Evolutionary conservation across 345 rosid genomes (phyloP).

Genomic region (Heritiera littoralis): DNA sequence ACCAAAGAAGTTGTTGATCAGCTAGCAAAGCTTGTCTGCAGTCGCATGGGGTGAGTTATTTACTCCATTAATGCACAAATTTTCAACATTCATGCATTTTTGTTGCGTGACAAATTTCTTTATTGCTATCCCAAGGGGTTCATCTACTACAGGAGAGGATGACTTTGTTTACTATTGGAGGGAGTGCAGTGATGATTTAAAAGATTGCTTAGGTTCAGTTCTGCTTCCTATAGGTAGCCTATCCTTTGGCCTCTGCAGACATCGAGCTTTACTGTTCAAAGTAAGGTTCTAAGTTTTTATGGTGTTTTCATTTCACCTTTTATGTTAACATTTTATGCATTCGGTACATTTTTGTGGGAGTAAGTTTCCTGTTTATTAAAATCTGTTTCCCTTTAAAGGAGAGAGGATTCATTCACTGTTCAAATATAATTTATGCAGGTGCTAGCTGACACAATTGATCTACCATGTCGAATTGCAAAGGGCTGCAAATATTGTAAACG

Average conservation of each 20-base stretch:
- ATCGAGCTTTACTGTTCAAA: conserved; percentile 93
- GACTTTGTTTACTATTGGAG: conserved; percentile 69
- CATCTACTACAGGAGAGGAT: conserved; percentile 64
- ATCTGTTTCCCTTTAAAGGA: conserved; percentile 9
- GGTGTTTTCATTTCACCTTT: conserved; percentile 12
- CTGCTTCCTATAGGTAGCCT: conserved; percentile 93
- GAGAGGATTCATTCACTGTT: conserved; percentile 12
- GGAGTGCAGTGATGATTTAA: conserved; percentile 75
- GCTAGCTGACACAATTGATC: conserved; percentile 84
- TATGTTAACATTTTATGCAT: neutral
- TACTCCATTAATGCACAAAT: conserved; percentile 20
- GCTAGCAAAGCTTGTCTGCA: conserved; percentile 91
- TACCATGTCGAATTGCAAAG: conserved; percentile 98
- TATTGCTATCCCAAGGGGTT: conserved; percentile 61
- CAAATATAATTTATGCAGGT: conserved; percentile 55
- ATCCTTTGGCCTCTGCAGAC: conserved; percentile 92
- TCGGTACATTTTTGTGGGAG: neutral
- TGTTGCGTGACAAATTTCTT: conserved; percentile 27
- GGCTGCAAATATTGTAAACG: conserved; percentile 93
- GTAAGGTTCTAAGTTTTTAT: conserved; percentile 46
- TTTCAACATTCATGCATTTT: conserved; percentile 18
- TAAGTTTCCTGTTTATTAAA: neutral
- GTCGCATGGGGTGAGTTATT: conserved; percentile 81
- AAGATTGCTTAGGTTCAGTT: conserved; percentile 79
- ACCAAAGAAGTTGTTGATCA: conserved; percentile 90